Evolutionary conservation across 805 yeast genomes (phyloP), one percentile per base, ranked within the genome.

Genomic region (Spencermartinsiella europaea): DNA sequence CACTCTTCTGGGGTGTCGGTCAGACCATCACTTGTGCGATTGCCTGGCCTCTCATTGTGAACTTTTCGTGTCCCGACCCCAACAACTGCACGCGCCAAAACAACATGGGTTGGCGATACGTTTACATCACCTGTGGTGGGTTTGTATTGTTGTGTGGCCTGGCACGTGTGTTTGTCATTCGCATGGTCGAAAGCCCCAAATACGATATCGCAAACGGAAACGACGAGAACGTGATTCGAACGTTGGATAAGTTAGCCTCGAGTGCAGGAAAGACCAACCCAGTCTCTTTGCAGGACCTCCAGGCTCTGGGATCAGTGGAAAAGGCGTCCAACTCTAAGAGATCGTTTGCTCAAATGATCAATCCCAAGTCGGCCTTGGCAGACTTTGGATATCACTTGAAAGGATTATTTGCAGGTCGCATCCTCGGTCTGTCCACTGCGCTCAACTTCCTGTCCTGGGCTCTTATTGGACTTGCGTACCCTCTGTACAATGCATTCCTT

Each of bases 61-160:
- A 73, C 48, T 67, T 67, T 49, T 72, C 78, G 3, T 78, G 84
- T 57, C 60, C 64, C 16, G 57, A 68, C 62, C 58, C 60, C 5
- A 69, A 58, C n/a, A 43, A 62, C 35, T 79, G 85, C 58, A 67
- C 68, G 25, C 66, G 75, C 7, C 47, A 55, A 12, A 59, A 66
- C 31, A 80, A 80, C 60, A 70, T 73, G 64, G 85, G 85, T 43
- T 80, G 85, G 84, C 63, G 85, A 56, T 80, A 80, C 60, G 67
- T 71, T 41, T 75, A 77, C 69, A 77, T 70, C 58, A 68, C 74
- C 15, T 71, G 77, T 56, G 77, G 81, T 12, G 80, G 74, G 2
- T 62, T 79, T 46, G 80, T 80, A 2, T 46, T 72, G 21, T 66
- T 70, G 51, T 71, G 72, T 51, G 77, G 78, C 4, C 56, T 76